Base-by-base conservation (phyloP, 2,329 filamentous ascomycete species). In the Ophiognomonia clavigignenti-juglandacearum region DNA sequence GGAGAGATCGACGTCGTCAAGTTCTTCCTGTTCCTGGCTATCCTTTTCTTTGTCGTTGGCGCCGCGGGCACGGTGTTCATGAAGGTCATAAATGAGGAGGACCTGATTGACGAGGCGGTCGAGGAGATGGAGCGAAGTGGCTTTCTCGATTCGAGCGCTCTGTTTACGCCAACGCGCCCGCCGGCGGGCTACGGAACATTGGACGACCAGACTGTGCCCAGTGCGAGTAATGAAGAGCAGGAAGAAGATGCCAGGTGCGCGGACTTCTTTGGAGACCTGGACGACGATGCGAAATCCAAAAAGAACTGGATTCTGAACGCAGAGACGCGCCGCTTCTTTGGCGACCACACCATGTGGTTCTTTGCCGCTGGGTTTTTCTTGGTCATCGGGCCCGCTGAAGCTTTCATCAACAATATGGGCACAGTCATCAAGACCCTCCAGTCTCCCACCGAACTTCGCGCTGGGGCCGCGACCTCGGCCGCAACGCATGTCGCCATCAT, bases 331-430 rank as follows among this genome's bases (percentile, higher is more conserved):
- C 75, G 82, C 4, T 98, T 97, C 64, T 74, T 98, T 9, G 76
- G 80, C 20, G 93, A 98, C 57, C 83, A 79, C 51, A 96, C 90
- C 11, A 97, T 97, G 92, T 98, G 92, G 92, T 87, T 83, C 62
- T 85, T 98, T 56, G 89, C 92, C 0, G 71, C 84, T 1, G 91
- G 90, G 18, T 97, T 98, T 68, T 88, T 97, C 65, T 78, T 97
- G 53, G 88, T 96, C 57, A 88, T 91, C 45, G 93, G 93, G 0
- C 92, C 93, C 0, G 92, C 91, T n/a, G 93, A 98, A 67, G 88
- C 92, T 10, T 98, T 96, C 64, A 90, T 97, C 68, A 98, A 97
- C 69, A 98, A 97, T 59, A 73, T 98, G 9, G 93, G 93, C 29
- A 96, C 91, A 20, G 85, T 98, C 52, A 91, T 97, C 57, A 85